Base-by-base conservation (phyloP, 192 early-diverging fungal species). In the Podila epigama region DNA sequence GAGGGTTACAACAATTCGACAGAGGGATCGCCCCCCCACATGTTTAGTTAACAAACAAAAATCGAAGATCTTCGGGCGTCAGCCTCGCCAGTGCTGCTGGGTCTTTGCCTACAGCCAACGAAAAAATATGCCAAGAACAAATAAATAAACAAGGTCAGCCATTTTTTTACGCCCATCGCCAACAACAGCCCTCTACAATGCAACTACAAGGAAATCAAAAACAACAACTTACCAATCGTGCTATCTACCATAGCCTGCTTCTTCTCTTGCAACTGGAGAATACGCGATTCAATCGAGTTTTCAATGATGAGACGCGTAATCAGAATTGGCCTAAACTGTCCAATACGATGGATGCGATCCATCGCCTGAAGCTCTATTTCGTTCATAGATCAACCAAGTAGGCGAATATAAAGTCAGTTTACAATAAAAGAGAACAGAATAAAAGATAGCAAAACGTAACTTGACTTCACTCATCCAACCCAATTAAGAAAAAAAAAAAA, bases 261-360 rank as follows among this genome's bases (percentile, higher is more conserved):
- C 87, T 96, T 98, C 51, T 95, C 92, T 75, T 98, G 96, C 29
- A 98, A 79, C 61, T 95, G 89, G 35, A 98, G 77, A 66, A 98
- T 98, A 35, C 95, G 85, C 51, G 87, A 88, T 69, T 98, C 96
- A 66, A 98, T 96, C 37, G 91, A 92, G 82, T 98, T 95, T 62
- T 96, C 94, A 62, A 98, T 93, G 63, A 98, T 93, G 58, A 98
- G 81, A 15, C 93, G 82, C 0, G 93, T 95, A 56, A 96, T 93
- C 54, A 91, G 88, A 72, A 98, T 95, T 2, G 96, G 96, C 28
- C 96, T 87, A 63, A 89, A 84, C 68, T 98, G 96, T 15, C 96
- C 96, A 68, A 98, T 86, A 51, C 95, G 87, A 73, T 96, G 96
- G 66, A 98, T 96, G 27, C 96, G 94, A 63, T 96, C 96, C 90